Conservation (phyloP, 2,329 filamentous ascomycete species). For the Bipolaris sorokiniana region DNA sequence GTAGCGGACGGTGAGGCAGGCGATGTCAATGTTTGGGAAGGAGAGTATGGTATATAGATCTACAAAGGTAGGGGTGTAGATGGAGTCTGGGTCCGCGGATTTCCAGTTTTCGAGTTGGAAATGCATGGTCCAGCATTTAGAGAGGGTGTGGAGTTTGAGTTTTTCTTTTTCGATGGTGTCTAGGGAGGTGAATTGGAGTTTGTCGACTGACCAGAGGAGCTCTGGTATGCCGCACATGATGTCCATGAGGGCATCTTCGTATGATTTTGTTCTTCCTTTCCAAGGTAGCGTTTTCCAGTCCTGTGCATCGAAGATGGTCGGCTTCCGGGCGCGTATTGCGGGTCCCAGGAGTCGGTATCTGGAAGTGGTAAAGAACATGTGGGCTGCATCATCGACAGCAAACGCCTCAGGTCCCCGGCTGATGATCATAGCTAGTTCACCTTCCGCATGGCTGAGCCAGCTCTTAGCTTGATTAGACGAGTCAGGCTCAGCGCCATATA, state of each 20-base stretch:
- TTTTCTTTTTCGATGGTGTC: conserved; percentile 8
- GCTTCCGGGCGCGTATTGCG: conserved; percentile 46
- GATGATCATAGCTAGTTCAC: conserved; percentile 33
- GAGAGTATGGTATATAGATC: conserved; percentile 19
- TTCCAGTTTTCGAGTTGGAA: conserved; percentile 30
- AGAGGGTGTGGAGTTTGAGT: conserved; percentile 11
- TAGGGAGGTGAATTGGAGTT: conserved; percentile 8
- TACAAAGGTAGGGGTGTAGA: conserved; percentile 17
- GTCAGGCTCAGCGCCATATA: conserved; percentile 37
- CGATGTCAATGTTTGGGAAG: conserved; percentile 25
- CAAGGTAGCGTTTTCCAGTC: conserved; percentile 49
- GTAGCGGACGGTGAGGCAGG: conserved; percentile 31
- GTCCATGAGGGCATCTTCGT: conserved; percentile 45
- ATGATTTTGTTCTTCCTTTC: conserved; percentile 38
- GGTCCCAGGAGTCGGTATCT: conserved; percentile 30
- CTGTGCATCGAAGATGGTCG: conserved; percentile 36
- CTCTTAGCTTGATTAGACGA: conserved; percentile 29
- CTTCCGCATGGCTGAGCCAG: conserved; percentile 39
- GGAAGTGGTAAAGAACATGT: conserved; percentile 32
- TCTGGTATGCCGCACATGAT: conserved; percentile 41
- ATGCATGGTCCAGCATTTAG: conserved; percentile 31
- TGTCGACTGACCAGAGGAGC: conserved; percentile 40
- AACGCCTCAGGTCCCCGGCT: conserved; percentile 28
- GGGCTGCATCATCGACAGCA: conserved; percentile 22
- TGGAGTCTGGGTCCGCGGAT: conserved; percentile 12